These are phyloP conservation scores for Decorospora gaudefroyi DNA, from an alignment of 2,329 filamentous ascomycete species.

Conservation along the genomic window DNA sequence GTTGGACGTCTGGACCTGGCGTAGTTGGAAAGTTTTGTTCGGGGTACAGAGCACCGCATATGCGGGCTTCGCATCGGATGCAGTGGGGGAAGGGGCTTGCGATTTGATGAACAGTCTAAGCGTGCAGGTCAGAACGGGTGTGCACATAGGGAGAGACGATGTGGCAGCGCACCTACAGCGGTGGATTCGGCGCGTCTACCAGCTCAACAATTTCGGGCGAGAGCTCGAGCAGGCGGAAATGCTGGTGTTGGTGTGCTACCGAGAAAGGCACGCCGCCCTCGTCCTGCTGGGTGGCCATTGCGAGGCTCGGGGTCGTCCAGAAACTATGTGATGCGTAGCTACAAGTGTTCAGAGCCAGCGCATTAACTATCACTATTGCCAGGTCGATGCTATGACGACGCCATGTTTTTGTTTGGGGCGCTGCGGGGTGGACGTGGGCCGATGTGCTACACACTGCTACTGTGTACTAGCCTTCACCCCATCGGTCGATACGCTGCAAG, in stretches of 20 bases:
- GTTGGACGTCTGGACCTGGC: conserved; percentile 69
- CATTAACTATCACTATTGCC: not conserved
- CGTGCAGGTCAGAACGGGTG: conserved; percentile 29
- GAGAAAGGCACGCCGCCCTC: conserved; percentile 50
- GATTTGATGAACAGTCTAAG: conserved; percentile 47
- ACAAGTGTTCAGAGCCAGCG: too few species aligned
- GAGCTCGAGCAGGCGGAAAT: conserved; percentile 64
- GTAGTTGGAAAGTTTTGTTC: conserved; percentile 61
- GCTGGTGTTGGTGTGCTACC: conserved; percentile 54
- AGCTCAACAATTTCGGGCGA: conserved; percentile 61
- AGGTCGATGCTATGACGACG: conserved; percentile 11
- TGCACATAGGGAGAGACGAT: conserved; percentile 22
- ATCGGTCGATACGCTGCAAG: conserved; percentile 8
- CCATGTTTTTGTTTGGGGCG: conserved; percentile 12
- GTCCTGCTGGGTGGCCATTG: conserved; percentile 52
- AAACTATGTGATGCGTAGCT: conserved; percentile 1
- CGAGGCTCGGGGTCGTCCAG: not conserved
- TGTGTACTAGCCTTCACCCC: conserved; percentile 5
- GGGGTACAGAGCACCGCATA: conserved; percentile 64
- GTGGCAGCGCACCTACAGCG: conserved; percentile 44
- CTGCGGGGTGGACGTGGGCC: conserved; percentile 7
- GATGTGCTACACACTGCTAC: too few species aligned
- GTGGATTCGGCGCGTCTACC: conserved; percentile 55
- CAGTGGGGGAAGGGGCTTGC: conserved; percentile 26
- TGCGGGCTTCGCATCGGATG: conserved; percentile 41